Conservation (phyloP, 116 monocot genomes). For the Papilionanthe hybrid region DNA sequence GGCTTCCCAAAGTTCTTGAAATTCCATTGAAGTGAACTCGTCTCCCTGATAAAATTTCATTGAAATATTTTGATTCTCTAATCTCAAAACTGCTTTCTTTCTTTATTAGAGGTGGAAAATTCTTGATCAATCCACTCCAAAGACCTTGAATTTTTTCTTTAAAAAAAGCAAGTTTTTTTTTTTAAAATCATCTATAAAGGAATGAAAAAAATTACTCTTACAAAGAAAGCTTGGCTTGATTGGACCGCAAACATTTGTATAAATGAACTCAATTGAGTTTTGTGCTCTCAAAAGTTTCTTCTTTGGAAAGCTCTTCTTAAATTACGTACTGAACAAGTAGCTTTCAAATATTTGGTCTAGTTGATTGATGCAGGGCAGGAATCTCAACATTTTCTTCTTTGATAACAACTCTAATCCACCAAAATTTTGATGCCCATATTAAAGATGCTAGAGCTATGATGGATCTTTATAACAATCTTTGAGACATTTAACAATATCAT, state of each 20-base stretch:
- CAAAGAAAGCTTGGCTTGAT: not conserved
- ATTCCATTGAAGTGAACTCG: not conserved
- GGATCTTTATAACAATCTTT: too few relatives aligned
- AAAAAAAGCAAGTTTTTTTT: not conserved
- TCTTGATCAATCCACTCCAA: not conserved
- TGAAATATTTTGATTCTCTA: too few relatives aligned
- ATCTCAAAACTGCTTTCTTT: not conserved
- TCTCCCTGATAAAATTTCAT: not conserved
- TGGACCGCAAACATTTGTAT: not conserved
- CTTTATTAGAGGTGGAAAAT: not conserved
- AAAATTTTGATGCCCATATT: too few relatives aligned
- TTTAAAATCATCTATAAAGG: not conserved
- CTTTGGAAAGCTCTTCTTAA: too few relatives aligned
- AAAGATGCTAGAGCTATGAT: too few relatives aligned
- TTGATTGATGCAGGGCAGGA: too few relatives aligned
- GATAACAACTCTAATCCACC: too few relatives aligned
- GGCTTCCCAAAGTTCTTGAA: not conserved
- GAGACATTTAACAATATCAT: too few relatives aligned
- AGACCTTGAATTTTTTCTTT: not conserved
- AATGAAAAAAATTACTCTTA: not conserved
- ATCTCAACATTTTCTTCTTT: too few relatives aligned
- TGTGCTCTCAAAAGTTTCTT: too few relatives aligned
- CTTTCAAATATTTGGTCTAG: too few relatives aligned
- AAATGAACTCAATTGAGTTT: not conserved
- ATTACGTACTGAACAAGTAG: too few relatives aligned